phyloP scores from a whole-genome alignment of 2,329 filamentous ascomycete genomes.

The Drechslera avenae region DNA sequence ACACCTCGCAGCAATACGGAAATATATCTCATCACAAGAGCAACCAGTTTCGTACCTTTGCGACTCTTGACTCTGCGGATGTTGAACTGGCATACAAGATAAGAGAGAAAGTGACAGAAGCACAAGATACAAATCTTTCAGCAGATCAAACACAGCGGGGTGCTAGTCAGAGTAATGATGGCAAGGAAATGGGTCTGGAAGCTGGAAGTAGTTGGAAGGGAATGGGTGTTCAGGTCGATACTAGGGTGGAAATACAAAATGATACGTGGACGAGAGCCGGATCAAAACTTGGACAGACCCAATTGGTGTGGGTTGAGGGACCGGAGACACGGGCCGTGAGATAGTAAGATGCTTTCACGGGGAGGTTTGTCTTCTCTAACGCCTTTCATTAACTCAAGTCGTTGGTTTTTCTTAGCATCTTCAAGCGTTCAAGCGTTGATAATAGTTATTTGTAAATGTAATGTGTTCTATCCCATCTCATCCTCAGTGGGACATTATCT shows the following conservation, averaged over 20 bases:
- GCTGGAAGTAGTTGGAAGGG: constrained; percentile 13
- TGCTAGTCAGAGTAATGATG: constrained; percentile 28
- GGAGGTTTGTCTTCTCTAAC: too few species aligned
- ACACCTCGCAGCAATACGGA: constrained; percentile 26
- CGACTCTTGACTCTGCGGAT: constrained; percentile 24
- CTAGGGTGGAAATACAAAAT: constrained; percentile 36
- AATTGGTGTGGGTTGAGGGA: constrained; percentile 17
- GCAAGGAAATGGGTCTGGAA: constrained; percentile 14
- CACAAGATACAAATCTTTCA: constrained; percentile 12
- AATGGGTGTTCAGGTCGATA: constrained; percentile 34
- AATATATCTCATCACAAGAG: constrained; percentile 20
- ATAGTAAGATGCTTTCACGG: not conserved
- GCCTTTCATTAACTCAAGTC: too few species aligned
- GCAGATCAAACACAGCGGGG: not conserved
- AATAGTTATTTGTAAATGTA: not conserved
- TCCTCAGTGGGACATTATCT: not conserved
- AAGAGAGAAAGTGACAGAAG: constrained; percentile 13
- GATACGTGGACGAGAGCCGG: constrained; percentile 20
- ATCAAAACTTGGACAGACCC: constrained; percentile 3
- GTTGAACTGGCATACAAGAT: constrained; percentile 25
- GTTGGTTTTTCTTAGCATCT: not conserved
- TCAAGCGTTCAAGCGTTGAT: not conserved
- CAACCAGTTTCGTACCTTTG: constrained; percentile 15
- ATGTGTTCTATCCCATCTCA: not conserved
- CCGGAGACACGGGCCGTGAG: not conserved